Conservation (phyloP, 495 filamentous ascomycete genomes). For the Penicillium bialowiezense region DNA sequence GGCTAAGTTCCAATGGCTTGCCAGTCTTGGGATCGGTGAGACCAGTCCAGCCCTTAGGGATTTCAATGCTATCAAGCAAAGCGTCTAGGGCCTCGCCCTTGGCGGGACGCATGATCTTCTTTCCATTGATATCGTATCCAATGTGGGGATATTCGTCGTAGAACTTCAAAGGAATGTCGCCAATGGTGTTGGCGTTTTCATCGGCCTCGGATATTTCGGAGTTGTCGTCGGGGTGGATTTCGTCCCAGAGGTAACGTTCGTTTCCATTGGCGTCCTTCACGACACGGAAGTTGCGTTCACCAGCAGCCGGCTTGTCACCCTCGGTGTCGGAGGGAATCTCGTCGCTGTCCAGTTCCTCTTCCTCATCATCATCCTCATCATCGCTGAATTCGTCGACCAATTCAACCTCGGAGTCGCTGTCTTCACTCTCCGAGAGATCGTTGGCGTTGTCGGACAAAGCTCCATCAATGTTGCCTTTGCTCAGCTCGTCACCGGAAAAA, state of each 20-base stretch:
- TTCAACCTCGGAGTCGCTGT: conserved; percentile 46
- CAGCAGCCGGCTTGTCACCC: conserved; percentile 14
- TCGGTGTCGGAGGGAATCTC: conserved; percentile 50
- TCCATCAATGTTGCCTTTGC: conserved; percentile 59
- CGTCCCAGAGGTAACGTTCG: conserved; percentile 72
- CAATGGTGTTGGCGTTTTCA: conserved; percentile 82
- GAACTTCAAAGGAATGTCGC: conserved; percentile 88
- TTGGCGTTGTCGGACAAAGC: conserved; percentile 61
- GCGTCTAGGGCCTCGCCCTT: conserved; percentile 93
- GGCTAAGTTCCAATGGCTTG: conserved; percentile 81
- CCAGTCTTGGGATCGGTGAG: conserved; percentile 90
- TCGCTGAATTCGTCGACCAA: conserved; percentile 45
- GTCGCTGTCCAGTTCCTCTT: conserved; percentile 49
- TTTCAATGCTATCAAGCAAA: conserved; percentile 89
- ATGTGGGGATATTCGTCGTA: conserved; percentile 98
- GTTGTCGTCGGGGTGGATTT: conserved; percentile 94
- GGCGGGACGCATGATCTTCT: conserved; percentile 93
- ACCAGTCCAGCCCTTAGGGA: conserved; percentile 98
- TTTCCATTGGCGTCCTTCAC: conserved; percentile 71
- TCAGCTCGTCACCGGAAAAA: conserved; percentile 65
- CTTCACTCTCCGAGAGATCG: conserved; percentile 40
- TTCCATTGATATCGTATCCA: conserved; percentile 98
- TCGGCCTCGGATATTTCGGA: conserved; percentile 88
- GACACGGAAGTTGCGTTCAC: conserved; percentile 44
- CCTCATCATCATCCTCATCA: conserved; percentile 38